These are phyloP conservation scores for Populus ilicifolia DNA, from an alignment of 345 rosid genomes.

Conservation along the genomic window DNA sequence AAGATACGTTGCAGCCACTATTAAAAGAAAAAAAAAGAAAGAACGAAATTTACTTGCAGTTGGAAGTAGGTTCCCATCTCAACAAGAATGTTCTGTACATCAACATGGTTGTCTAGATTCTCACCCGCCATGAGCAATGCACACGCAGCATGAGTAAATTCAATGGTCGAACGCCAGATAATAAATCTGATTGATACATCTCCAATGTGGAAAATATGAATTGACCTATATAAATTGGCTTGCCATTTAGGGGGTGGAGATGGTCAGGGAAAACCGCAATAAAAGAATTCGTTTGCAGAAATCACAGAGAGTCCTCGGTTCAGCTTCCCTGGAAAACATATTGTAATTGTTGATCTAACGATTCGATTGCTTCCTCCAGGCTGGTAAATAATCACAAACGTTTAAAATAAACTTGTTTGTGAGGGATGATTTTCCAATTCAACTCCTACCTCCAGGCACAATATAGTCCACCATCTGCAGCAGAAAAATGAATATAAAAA, in stretches of 20 bases:
- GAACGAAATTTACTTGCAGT: slow-evolving; percentile 29
- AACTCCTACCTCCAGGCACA: slow-evolving; percentile 73
- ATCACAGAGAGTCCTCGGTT: slow-evolving; percentile 85
- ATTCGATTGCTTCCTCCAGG: neutral
- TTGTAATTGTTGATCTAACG: neutral
- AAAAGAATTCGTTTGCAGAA: neutral
- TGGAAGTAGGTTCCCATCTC: slow-evolving; percentile 48
- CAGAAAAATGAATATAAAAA: slow-evolving; percentile 3
- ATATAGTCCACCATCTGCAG: slow-evolving; percentile 90
- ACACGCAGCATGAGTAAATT: slow-evolving; percentile 37
- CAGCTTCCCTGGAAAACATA: slow-evolving; percentile 58
- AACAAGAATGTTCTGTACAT: slow-evolving; percentile 34
- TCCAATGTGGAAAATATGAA: neutral
- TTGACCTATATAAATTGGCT: neutral
- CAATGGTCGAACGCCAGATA: neutral
- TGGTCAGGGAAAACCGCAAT: neutral
- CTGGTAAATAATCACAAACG: neutral
- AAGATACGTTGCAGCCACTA: neutral
- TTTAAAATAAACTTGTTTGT: neutral
- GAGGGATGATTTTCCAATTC: neutral
- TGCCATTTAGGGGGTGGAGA: neutral
- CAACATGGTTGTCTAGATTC: slow-evolving; percentile 35
- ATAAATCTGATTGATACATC: neutral
- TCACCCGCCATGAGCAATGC: slow-evolving; percentile 44
- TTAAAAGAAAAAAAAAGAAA: no score